Percentiles rank a stretch among this genome's conserved stretches.
Conservation (phyloP, 352 stramenopile species). For the Globisporangium recalcitrans region DNA sequence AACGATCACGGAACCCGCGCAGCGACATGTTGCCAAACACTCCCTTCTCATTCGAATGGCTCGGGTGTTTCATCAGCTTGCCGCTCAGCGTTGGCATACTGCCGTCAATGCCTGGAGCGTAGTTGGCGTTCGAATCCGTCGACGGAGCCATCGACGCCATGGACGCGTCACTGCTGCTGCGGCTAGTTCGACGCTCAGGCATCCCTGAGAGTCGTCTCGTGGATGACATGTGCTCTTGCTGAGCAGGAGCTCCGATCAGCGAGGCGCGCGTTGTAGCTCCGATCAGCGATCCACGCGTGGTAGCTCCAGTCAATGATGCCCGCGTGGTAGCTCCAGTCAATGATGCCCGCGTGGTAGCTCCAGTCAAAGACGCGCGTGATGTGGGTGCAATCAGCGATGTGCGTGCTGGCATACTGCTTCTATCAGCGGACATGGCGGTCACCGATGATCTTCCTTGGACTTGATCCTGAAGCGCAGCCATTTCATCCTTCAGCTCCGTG, state of each 20-base stretch:
- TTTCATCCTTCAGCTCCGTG: slow-evolving; percentile 67
- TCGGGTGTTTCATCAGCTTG: slow-evolving; percentile 69
- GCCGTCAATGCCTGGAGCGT: slow-evolving; percentile 14
- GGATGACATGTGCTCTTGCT: slow-evolving; percentile 9
- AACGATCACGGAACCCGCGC: slow-evolving; percentile 65
- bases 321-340: neutral
- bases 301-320: slow-evolving; percentile 1
- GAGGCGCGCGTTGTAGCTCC: slow-evolving; percentile 2
- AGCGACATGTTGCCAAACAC: slow-evolving; percentile 78
- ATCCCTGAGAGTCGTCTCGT: slow-evolving; percentile 23
- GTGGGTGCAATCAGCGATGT: slow-evolving; percentile 22
- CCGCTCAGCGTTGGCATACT: slow-evolving; percentile 44
- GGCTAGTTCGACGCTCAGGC: slow-evolving; percentile 26
- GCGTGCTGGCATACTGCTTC: slow-evolving; percentile 23
- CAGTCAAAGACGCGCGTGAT: neutral
- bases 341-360: neutral
- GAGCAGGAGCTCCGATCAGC: slow-evolving; percentile 2
- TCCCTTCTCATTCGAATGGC: slow-evolving; percentile 72
- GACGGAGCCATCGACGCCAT: slow-evolving; percentile 44
- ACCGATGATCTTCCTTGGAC: slow-evolving; percentile 18
- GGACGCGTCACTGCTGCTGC: slow-evolving; percentile 56
- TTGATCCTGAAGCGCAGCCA: slow-evolving; percentile 59
- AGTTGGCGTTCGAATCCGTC: slow-evolving; percentile 41
- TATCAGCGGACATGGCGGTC: slow-evolving; percentile 22
- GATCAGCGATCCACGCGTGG: slow-evolving; percentile 5